Evolutionary conservation across 2,329 filamentous ascomycete genomes (phyloP), one percentile per base, ranked within the genome.

Genomic region (Phialemoniopsis sp.): DNA sequence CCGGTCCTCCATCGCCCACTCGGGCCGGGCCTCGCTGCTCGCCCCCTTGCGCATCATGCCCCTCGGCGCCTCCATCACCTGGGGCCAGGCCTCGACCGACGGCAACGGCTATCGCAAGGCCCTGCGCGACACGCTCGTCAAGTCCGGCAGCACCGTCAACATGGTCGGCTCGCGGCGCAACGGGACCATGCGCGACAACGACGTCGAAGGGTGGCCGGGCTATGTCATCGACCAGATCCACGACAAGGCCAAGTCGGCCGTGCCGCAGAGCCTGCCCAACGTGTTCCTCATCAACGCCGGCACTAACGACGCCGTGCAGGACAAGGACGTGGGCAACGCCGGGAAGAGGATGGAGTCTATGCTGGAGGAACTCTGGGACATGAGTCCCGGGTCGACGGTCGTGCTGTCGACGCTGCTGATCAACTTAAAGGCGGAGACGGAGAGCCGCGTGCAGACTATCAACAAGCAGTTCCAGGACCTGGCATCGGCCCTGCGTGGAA

Each of bases 21-120:
- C 6, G 6, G 10, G 21, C 21, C 21, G 21, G 21, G 21, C 21
- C 6, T 26, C 21, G 21, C 21, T 26, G 21, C 6, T 10, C 34
- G 47, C 54, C 6, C 43, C 56, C n/a, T 56, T 70, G 8, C 63
- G 65, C 32, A 58, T 68, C 46, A 66, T 70, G 60, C 57, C 66
- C 3, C 56, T 52, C 12, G 49, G 51, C 18, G 51, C 49, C 12
- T 52, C 51, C 2, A 48, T 52, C 13, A 54, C 48, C 15, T 52
- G 38, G 14, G 49, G 49, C 13, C 41, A 44, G 9, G 49, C 46
- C n/a, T 52, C 51, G 3, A 39, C 36, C 15, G 46, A 47, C 7
- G 50, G 48, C 13, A 40, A 47, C 45, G 49, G 48, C 45, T 52
- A 52, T 39, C 51, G 51, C 42, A 43, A 44, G 32, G 35, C 47